Conservation (phyloP, 192 early-diverging fungal species). For the Rhizoclosmatium sp. region DNA sequence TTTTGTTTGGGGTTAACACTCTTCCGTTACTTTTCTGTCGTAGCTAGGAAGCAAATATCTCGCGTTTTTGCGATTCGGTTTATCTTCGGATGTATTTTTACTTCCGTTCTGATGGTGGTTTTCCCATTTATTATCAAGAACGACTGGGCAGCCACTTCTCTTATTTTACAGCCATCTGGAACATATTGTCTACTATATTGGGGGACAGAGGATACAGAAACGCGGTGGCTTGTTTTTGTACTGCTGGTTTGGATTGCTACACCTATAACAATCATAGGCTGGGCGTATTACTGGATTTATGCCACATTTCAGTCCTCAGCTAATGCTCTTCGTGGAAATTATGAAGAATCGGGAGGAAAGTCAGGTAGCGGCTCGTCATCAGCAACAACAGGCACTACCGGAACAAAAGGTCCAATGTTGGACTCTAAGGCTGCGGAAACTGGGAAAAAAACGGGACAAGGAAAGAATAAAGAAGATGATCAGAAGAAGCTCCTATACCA, state of each 20-base stretch:
- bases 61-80: not conserved
- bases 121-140: not conserved
- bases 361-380: not conserved
- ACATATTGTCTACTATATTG: not conserved
- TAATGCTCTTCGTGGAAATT: not conserved
- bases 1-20: conserved; percentile 3
- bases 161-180: not conserved
- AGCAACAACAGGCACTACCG: not conserved
- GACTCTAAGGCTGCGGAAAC: not conserved
- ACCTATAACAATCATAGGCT: too few relatives aligned
- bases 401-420: not conserved
- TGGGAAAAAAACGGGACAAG: not conserved
- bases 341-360: not conserved
- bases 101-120: not conserved
- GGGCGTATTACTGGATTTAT: too few relatives aligned
- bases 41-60: not conserved
- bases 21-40: not conserved
- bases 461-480: not conserved
- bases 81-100: not conserved
- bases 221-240: too few relatives aligned
- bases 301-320: not conserved
- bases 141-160: not conserved
- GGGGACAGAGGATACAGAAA: too few relatives aligned
- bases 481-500: conserved; percentile 2
- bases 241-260: too few relatives aligned